phyloP scores from a whole-genome alignment of 2,329 filamentous ascomycete genomes.

The Monosporascus sp. region DNA sequence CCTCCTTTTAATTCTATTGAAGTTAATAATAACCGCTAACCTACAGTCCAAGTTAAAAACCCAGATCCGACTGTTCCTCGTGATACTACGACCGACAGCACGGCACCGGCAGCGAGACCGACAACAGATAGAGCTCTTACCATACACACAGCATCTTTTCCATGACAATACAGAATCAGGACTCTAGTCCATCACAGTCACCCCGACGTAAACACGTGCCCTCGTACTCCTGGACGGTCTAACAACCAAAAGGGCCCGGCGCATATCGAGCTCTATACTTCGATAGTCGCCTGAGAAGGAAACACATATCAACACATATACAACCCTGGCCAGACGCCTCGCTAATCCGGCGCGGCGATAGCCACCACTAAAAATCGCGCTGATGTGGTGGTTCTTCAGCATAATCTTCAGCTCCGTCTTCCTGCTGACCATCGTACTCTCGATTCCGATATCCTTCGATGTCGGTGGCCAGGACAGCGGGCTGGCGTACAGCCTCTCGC shows the following conservation, averaged over 20 bases:
- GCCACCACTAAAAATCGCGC: slow-evolving; percentile 34
- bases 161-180: background rate
- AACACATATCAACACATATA: slow-evolving; percentile 1
- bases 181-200: background rate
- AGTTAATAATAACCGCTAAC: no score
- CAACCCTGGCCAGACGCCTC: slow-evolving; percentile 26
- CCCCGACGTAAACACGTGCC: background rate
- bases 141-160: background rate
- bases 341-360: slow-evolving; percentile 27
- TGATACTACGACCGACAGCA: no score
- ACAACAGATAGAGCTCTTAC: background rate
- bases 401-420: slow-evolving; percentile 77
- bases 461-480: slow-evolving; percentile 93
- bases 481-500: slow-evolving; percentile 83
- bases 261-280: background rate
- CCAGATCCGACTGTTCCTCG: no score
- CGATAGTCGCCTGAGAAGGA: background rate
- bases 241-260: background rate
- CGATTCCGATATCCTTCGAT: slow-evolving; percentile 95
- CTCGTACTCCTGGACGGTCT: slow-evolving; percentile 1
- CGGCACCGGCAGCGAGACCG: background rate
- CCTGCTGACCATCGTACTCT: slow-evolving; percentile 87
- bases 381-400: slow-evolving; percentile 80
- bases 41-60: no score
- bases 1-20: no score